These are phyloP conservation scores for Plasmodium falciparum DNA, from an alignment of 169 alveolate genomes.

Conservation along the genomic window DNA sequence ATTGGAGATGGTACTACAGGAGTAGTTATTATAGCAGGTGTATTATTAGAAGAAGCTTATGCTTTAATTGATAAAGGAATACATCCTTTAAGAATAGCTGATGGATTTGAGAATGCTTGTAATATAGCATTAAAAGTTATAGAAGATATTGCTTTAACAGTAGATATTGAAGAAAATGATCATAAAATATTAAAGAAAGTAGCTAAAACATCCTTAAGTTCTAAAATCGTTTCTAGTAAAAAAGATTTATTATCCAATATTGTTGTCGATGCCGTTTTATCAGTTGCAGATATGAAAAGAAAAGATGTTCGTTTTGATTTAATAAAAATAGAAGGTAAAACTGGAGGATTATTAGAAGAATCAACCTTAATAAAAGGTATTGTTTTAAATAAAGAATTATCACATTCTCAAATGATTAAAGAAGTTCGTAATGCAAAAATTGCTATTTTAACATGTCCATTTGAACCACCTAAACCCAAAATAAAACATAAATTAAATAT, in stretches of 20 bases:
- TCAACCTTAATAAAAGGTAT: slow-evolving; percentile 95
- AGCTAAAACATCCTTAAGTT: slow-evolving; percentile 98
- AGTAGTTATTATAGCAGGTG: slow-evolving; percentile 99
- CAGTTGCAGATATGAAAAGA: slow-evolving; percentile 98
- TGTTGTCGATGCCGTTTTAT: slow-evolving; percentile 98
- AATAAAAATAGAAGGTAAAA: slow-evolving; percentile 96
- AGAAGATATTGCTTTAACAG: slow-evolving; percentile 91
- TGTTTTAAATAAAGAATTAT: slow-evolving; percentile 98
- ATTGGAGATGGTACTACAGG: slow-evolving; percentile 99
- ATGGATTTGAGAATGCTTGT: slow-evolving; percentile 99
- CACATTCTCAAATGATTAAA: slow-evolving; percentile 99
- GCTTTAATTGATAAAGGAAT: slow-evolving; percentile 96
- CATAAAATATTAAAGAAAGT: slow-evolving; percentile 86
- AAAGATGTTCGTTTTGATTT: slow-evolving; percentile 98
- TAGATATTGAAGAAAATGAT: slow-evolving; percentile 87
- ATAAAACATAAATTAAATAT: slow-evolving; percentile 99
- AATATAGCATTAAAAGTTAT: slow-evolving; percentile 94
- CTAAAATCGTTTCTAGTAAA: slow-evolving; percentile 96
- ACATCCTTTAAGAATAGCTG: slow-evolving; percentile 98
- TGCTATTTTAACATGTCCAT: slow-evolving; percentile 98
- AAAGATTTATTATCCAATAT: slow-evolving; percentile 94
- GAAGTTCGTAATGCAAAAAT: slow-evolving; percentile 95
- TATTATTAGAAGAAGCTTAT: slow-evolving; percentile 95
- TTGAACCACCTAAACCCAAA: slow-evolving; percentile 99
- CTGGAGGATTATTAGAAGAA: slow-evolving; percentile 98